Percentiles rank a stretch among this genome's conserved stretches.
These are phyloP conservation scores for Jamesozyma lodderae DNA, from an alignment of 805 yeast genomes.

Conservation along the genomic window DNA sequence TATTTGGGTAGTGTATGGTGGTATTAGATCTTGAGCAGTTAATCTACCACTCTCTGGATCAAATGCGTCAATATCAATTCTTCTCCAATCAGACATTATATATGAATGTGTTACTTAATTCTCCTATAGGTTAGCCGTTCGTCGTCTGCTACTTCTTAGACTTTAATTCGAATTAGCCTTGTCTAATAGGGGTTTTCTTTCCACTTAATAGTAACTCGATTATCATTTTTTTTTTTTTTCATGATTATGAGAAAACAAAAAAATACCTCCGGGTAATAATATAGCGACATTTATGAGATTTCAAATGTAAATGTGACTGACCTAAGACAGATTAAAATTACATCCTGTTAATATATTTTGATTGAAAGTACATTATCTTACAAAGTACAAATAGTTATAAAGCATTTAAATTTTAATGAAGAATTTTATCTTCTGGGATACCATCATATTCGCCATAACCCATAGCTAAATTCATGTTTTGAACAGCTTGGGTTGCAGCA, in stretches of 20 bases:
- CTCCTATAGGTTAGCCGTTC: not conserved
- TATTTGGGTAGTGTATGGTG: conserved; percentile 44
- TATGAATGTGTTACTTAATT: too few species aligned
- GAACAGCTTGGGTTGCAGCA: conserved; percentile 97
- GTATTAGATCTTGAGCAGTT: conserved; percentile 52
- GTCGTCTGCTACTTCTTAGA: not conserved
- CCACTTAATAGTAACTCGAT: too few species aligned
- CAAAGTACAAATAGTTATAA: not conserved
- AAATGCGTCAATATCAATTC: conserved; percentile 85
- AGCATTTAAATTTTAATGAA: conserved; percentile 12
- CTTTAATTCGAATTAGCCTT: not conserved
- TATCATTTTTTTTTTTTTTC: not conserved
- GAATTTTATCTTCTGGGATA: conserved; percentile 64
- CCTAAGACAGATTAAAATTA: too few species aligned
- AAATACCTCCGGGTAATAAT: not conserved
- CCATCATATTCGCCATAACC: conserved; percentile 94
- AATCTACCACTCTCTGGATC: conserved; percentile 70
- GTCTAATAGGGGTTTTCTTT: too few species aligned
- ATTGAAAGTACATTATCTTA: not conserved
- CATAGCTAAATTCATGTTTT: conserved; percentile 83
- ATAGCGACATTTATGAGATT: too few species aligned
- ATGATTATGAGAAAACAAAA: not conserved
- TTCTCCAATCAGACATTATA: conserved; percentile 61
- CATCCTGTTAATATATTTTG: not conserved
- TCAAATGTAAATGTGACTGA: too few species aligned